Evolutionary conservation across 1,139 yeast genomes (phyloP).

Genomic region (Diutina siamensis): DNA sequence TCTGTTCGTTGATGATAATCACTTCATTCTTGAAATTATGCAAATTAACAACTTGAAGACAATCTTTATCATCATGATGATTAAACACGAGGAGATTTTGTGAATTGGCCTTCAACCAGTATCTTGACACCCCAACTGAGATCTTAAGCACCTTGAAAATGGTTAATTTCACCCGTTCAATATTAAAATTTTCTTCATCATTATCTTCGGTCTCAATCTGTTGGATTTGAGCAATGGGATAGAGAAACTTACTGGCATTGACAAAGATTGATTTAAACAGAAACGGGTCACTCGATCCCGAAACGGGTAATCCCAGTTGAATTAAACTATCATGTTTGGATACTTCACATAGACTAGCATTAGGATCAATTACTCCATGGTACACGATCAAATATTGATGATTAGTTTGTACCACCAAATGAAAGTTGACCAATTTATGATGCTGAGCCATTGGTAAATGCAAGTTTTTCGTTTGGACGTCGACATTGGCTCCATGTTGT

Average conservation of each 20-base stretch:
- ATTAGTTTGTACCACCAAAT: neutral
- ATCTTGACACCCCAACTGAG: neutral
- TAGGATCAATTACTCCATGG: neutral
- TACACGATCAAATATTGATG: neutral
- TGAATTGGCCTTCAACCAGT: neutral
- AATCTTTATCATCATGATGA: neutral
- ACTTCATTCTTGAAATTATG: conserved; percentile 1
- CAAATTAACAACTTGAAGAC: neutral
- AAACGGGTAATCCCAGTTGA: conserved; percentile 3
- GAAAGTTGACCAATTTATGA: neutral
- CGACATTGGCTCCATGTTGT: conserved; percentile 1
- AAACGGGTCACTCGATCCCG: neutral
- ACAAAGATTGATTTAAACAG: neutral
- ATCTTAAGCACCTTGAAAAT: neutral
- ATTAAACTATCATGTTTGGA: neutral
- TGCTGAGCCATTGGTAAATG: neutral
- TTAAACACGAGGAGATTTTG: conserved; percentile 2
- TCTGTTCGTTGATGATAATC: neutral
- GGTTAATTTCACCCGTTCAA: neutral
- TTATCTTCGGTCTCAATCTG: neutral
- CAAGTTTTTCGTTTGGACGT: neutral
- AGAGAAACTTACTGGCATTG: neutral
- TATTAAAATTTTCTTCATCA: neutral
- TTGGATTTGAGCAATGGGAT: neutral
- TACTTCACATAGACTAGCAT: neutral